Evolutionary conservation across 1,284 basidiomycete species (phyloP).

Genomic region (Heterobasidion parviporum): DNA sequence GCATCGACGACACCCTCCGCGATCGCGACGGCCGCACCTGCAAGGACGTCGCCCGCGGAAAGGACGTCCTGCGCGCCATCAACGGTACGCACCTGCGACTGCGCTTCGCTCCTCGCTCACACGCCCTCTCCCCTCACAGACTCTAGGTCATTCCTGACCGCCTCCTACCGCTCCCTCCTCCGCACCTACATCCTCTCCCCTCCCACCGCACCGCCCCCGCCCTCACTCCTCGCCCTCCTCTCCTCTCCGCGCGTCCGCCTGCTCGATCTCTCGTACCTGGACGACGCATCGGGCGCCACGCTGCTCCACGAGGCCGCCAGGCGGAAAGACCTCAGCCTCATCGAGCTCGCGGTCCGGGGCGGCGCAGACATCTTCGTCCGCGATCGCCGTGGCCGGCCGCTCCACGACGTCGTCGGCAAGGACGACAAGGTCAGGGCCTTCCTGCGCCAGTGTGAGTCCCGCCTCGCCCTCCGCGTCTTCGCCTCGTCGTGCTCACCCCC

Average conservation of each 20-base stretch:
- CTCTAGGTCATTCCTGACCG: conserved; percentile 73
- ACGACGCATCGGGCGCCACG: conserved; percentile 71
- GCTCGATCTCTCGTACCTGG: conserved; percentile 64
- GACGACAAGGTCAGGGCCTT: conserved; percentile 83
- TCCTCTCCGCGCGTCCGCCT: conserved; percentile 54
- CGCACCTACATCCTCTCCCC: conserved; percentile 68
- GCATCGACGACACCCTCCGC: conserved; percentile 73
- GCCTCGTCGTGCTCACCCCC: not conserved
- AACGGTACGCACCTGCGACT: conserved; percentile 41
- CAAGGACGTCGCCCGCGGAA: conserved; percentile 69
- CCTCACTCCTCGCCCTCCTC: conserved; percentile 46
- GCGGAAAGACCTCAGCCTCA: conserved; percentile 73
- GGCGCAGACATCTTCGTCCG: conserved; percentile 90
- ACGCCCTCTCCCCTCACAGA: conserved; percentile 35
- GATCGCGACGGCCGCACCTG: conserved; percentile 69
- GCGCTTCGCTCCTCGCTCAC: not conserved
- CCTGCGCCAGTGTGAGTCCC: conserved; percentile 68
- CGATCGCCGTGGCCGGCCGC: conserved; percentile 71
- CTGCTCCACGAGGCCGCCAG: conserved; percentile 85
- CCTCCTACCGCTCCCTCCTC: conserved; percentile 68
- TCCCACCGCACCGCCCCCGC: conserved; percentile 33
- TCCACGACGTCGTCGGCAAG: conserved; percentile 63
- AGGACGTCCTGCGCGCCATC: conserved; percentile 66
- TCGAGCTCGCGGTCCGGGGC: conserved; percentile 77
- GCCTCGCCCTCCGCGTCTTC: too few species aligned